A percentile compares a stretch with the other conserved stretches of the same genome.
Conservation (phyloP, 768 basidiomycete species). For the Cystofilobasidium capitatum region DNA sequence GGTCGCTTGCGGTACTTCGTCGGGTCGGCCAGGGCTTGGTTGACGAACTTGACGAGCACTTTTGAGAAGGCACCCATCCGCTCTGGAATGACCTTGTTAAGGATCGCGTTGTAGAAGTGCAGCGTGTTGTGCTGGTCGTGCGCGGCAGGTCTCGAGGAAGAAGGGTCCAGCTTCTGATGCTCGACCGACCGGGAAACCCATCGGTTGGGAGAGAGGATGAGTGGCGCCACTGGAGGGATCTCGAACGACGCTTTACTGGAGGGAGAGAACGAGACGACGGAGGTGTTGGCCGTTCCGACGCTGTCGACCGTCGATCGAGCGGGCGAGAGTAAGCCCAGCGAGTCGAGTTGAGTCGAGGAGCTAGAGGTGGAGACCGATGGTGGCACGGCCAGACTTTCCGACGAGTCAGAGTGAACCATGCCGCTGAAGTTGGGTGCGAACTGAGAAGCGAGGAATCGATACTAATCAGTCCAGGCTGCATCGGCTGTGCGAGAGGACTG, state of each 20-base stretch:
- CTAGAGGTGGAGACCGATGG: not conserved
- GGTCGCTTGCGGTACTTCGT: not conserved
- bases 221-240: too few species aligned
- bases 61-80: not conserved
- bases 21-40: not conserved
- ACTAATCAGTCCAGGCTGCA: not conserved
- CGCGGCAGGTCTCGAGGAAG: too few species aligned
- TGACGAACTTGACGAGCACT: not conserved
- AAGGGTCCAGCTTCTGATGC: too few species aligned
- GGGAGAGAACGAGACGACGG: not conserved
- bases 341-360: not conserved
- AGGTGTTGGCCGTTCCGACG: not conserved
- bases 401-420: not conserved
- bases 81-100: not conserved
- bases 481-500: too few species aligned
- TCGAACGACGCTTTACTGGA: not conserved
- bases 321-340: not conserved
- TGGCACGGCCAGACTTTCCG: not conserved
- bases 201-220: too few species aligned
- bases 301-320: not conserved
- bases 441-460: not conserved
- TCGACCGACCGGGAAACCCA: too few species aligned
- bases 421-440: too few species aligned
- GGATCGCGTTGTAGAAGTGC: not conserved
- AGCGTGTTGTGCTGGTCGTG: too few species aligned